Evolutionary conservation across 352 stramenopile genomes (phyloP).

Genomic region (Pythium angustatum): DNA sequence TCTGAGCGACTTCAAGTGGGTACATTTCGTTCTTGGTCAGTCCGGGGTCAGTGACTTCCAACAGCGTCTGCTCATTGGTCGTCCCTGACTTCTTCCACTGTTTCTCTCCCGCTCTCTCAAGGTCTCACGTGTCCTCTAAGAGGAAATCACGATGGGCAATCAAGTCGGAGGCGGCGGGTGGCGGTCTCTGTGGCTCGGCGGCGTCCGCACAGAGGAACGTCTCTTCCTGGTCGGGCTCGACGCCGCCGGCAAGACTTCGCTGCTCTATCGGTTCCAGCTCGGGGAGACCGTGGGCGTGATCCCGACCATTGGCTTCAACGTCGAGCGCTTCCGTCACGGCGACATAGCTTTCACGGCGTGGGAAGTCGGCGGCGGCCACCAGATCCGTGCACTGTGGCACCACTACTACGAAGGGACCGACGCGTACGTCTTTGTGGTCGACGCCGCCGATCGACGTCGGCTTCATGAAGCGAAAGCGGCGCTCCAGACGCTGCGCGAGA

Average conservation of each 20-base stretch:
- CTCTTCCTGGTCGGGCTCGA: constrained; percentile 94
- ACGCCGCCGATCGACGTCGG: constrained; percentile 39
- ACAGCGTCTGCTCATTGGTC: too few species aligned
- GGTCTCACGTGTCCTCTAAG: too few species aligned
- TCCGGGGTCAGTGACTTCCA: too few species aligned
- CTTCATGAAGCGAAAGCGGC: constrained; percentile 31
- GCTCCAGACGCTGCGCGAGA: constrained; percentile 27
- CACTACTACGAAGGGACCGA: constrained; percentile 55
- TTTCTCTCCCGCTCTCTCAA: too few species aligned
- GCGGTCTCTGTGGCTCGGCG: too few species aligned
- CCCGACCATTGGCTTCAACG: constrained; percentile 88
- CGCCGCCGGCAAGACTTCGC: constrained; percentile 96
- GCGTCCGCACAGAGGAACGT: too few species aligned
- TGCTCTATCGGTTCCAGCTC: constrained; percentile 91
- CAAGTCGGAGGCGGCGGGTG: too few species aligned
- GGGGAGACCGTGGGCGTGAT: constrained; percentile 69
- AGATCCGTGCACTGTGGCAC: constrained; percentile 50
- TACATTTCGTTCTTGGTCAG: too few species aligned
- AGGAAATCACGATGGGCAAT: too few species aligned
- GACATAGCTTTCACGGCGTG: constrained; percentile 62
- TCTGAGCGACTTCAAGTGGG: too few species aligned
- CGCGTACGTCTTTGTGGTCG: constrained; percentile 69
- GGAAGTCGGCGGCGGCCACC: constrained; percentile 57
- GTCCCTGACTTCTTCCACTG: too few species aligned
- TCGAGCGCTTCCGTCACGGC: constrained; percentile 75